Evolutionary conservation across 257 asterid species (phyloP).

Genomic region (Solanum chaucha): DNA sequence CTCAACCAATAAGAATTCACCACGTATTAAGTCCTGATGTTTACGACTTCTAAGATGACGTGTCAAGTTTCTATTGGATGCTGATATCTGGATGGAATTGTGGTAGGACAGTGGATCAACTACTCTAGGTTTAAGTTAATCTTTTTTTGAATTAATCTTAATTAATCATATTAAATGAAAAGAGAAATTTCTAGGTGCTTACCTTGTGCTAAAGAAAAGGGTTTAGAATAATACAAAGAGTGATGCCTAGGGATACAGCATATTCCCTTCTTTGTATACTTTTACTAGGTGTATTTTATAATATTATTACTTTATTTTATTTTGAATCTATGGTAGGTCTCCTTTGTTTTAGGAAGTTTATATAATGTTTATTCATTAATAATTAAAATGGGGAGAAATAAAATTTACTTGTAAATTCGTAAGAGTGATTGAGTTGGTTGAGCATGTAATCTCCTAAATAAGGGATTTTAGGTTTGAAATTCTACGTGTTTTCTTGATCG

Average conservation of each 20-base stretch:
- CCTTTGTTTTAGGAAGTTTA: not conserved
- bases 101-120: not conserved
- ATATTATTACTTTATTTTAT: not conserved
- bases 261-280: conserved; percentile 18
- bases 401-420: not conserved
- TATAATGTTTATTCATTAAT: not conserved
- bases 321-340: not conserved
- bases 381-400: not conserved
- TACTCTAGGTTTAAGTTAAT: not conserved
- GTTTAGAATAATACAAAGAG: not conserved
- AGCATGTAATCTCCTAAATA: not conserved
- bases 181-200: conserved; percentile 28
- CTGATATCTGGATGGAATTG: not conserved
- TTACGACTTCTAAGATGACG: not conserved
- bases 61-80: not conserved
- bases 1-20: not conserved
- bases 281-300: not conserved
- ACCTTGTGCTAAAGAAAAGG: conserved; percentile 5
- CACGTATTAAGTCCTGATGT: not conserved
- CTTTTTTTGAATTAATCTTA: not conserved
- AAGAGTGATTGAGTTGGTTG: not conserved
- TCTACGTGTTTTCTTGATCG: not conserved
- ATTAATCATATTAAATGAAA: not conserved
- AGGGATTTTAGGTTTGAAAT: not conserved
- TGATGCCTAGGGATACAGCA: conserved; percentile 12